Base-by-base conservation (phyloP, 2,329 filamentous ascomycete species). In the Teratosphaeria zuluensis region DNA sequence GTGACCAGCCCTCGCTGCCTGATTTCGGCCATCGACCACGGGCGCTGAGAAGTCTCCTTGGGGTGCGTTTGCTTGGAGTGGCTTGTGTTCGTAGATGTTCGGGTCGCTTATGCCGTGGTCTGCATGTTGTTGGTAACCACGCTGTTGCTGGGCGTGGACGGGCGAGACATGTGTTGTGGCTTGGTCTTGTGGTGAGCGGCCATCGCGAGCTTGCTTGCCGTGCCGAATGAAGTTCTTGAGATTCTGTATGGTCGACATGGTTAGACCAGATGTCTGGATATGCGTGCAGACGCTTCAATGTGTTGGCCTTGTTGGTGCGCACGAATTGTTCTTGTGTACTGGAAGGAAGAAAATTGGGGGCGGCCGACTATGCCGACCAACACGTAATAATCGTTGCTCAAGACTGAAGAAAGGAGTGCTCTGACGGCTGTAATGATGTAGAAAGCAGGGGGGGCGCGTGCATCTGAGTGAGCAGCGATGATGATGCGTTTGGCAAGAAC, bases 151-250 rank as follows among this genome's bases (percentile, higher is more conserved):
- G 59, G 84, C 85, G 72, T 88, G 83, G 60, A 87, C 80, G 59
- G 81, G 77, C 57, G 84, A 84, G 62, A 86, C 78, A 68, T 82
- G 81, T 61, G 83, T 85, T 65, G 80, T 87, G 65, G 82, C 80
- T 71, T 84, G 82, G 61, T 79, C 82, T 68, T 81, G 82, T 52
- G 74, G 77, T 59, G 79, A 78, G 58, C 84, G 81, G 65, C 83
- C 81, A 64, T 79, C 81, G 65, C 90, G 88, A 67, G 91, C 92
- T 81, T 96, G 91, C 80, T 96, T 96, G 76, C 92, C 92, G 80
- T 96, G 92, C 66, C 92, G 89, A 77, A 97, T 94, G 77, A 97
- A 95, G 77, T 96, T 96, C 78, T 97, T 96, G 69, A 96, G 84
- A 73, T 94, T 94, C 79, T 96, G 92, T 78, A 96, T 95, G 53